Evolutionary conservation across 805 yeast species (phyloP), one percentile per base, ranked within the genome.

Genomic region (Ogataea parapolymorpha): DNA sequence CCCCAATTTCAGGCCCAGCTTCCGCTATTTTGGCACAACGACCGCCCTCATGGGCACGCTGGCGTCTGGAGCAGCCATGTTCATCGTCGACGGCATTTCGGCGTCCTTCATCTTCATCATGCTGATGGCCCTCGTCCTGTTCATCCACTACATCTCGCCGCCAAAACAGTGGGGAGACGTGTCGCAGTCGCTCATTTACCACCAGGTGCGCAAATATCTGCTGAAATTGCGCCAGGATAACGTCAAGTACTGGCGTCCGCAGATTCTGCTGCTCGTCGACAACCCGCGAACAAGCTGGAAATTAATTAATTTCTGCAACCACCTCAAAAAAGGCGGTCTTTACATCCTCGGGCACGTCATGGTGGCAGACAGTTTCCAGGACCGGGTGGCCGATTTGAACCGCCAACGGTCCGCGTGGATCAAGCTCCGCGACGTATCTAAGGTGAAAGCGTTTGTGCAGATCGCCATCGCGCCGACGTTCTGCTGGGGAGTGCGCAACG

Each of bases 151-250:
- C 56, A 74, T 79, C 37, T 85, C 96, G 9, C 96, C 97, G 2
- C 97, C 99, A 5, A 89, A 88, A 58, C 85, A 90, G 25, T 93
- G 96, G 90, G 99, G 99, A 26, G 99, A 93, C 63, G 97, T 93
- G 17, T 90, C 98, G 3, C 99, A 93, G 63, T 79, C 90, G 30
- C 72, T 93, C 46, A 91, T 93, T 36, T 93, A 93, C 61, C 99
- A 93, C 59, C 99, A 93, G 63, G 98, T 93, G 9, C 71, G 99
- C 51, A 93, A 93, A 59, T 93, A 93, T 57, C 67, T 88, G 32
- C 66, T 93, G 45, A 71, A 95, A 39, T 70, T 91, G 31, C 77
- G 88, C 44, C 88, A 88, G 54, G 96, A 93, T 56, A 95, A 91
- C 59, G 96, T 93, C 38, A 93, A 93, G 64, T 93, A 90, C 60